Percentiles rank a stretch among this genome's conserved stretches.
Conservation (phyloP, 306 rosid genomes). For the Malus sylvestris region DNA sequence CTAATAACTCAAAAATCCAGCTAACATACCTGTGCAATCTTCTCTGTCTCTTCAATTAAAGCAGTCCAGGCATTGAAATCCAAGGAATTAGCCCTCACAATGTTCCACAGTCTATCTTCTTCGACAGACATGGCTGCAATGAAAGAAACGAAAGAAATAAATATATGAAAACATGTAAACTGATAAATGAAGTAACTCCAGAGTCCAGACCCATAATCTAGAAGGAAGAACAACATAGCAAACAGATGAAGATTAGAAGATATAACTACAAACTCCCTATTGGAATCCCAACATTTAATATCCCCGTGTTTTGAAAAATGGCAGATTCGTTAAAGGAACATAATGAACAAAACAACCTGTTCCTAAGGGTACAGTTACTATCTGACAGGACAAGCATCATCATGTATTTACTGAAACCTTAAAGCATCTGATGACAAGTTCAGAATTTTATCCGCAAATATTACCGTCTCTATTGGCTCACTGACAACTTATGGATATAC, state of each 20-base stretch:
- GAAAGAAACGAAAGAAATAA: conserved; percentile 1
- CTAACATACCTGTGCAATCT: conserved; percentile 66
- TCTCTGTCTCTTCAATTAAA: conserved; percentile 94
- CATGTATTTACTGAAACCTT: neutral
- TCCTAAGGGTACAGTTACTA: neutral
- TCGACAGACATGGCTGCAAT: conserved; percentile 69
- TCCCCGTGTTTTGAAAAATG: neutral
- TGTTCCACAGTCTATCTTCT: conserved; percentile 93
- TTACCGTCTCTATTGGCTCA: neutral
- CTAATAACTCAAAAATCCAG: conserved; percentile 1
- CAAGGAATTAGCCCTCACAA: conserved; percentile 79
- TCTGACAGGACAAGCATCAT: neutral
- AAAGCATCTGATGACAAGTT: neutral
- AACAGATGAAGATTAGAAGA: neutral
- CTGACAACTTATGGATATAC: neutral
- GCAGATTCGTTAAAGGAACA: neutral
- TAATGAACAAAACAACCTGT: neutral
- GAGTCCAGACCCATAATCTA: neutral
- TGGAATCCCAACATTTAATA: neutral
- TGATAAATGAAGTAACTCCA: neutral
- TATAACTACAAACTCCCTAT: neutral
- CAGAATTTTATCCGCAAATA: neutral
- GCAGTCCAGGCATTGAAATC: conserved; percentile 96
- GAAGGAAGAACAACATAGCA: neutral
- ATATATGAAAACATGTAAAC: neutral